Percentiles rank a stretch among this genome's conserved stretches.
These are phyloP conservation scores for Clitopilus passeckerianus DNA, from an alignment of 768 basidiomycete genomes.

Conservation along the genomic window DNA sequence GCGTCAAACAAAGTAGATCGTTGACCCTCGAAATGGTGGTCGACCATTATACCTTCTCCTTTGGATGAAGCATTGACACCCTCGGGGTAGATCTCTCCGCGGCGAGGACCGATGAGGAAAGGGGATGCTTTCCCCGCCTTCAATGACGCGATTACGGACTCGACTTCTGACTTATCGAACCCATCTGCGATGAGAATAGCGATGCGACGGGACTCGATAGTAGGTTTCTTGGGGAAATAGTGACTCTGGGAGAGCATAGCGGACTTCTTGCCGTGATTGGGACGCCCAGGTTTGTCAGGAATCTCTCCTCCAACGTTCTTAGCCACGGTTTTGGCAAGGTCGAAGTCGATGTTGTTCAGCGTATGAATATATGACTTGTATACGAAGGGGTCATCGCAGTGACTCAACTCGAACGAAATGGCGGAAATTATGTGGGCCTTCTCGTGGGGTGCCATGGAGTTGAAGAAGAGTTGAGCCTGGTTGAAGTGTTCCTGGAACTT, in stretches of 20 bases:
- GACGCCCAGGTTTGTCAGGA: constrained; percentile 45
- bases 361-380: constrained; percentile 63
- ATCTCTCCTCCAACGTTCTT: constrained; percentile 54
- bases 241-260: constrained; percentile 57
- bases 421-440: constrained; percentile 65
- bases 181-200: constrained; percentile 76
- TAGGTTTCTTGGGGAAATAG: constrained; percentile 50
- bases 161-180: constrained; percentile 57
- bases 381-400: constrained; percentile 73
- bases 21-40: constrained; percentile 75
- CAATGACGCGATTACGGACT: constrained; percentile 51
- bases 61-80: constrained; percentile 17
- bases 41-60: constrained; percentile 35
- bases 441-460: constrained; percentile 69
- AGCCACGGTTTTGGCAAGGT: constrained; percentile 69
- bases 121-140: constrained; percentile 48
- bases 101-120: constrained; percentile 63
- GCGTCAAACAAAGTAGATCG: constrained; percentile 86
- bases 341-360: constrained; percentile 69
- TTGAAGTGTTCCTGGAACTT: constrained; percentile 78
- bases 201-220: constrained; percentile 63
- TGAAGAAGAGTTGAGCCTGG: constrained; percentile 80
- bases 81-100: constrained; percentile 44
- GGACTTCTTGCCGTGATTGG: constrained; percentile 55
- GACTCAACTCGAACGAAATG: constrained; percentile 78